Percentiles rank a stretch among this genome's conserved stretches.
Conservation (phyloP, 768 basidiomycete genomes). For the Hygrocybe punicea region DNA sequence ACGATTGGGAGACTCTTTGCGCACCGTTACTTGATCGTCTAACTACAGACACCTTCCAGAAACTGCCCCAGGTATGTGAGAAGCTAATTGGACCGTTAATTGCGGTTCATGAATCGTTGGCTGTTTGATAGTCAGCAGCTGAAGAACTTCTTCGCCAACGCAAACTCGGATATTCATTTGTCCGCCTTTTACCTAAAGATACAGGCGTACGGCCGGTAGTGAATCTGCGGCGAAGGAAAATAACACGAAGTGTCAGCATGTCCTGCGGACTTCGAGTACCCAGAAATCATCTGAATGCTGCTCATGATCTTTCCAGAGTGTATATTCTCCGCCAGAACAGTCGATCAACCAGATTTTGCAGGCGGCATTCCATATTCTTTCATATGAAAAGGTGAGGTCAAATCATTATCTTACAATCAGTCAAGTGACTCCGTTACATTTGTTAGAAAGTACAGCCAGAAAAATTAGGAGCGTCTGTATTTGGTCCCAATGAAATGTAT, state of each 20-base stretch:
- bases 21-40: conserved; percentile 77
- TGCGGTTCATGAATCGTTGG: too few species aligned
- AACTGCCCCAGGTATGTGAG: conserved; percentile 58
- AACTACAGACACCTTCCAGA: conserved; percentile 63
- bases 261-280: not conserved
- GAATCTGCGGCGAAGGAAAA: conserved; percentile 64
- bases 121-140: conserved; percentile 51
- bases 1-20: conserved; percentile 87
- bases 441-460: conserved; percentile 59
- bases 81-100: not conserved
- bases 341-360: conserved; percentile 89
- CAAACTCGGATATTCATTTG: conserved; percentile 76
- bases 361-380: conserved; percentile 81
- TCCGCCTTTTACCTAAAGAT: conserved; percentile 90
- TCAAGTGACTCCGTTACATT: not conserved
- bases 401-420: not conserved
- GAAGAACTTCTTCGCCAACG: conserved; percentile 66
- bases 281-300: not conserved
- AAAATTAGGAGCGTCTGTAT: conserved; percentile 76
- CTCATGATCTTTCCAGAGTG: conserved; percentile 24
- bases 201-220: conserved; percentile 93
- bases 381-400: conserved; percentile 72
- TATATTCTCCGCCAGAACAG: conserved; percentile 32
- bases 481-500: conserved; percentile 82
- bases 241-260: conserved; percentile 29